Evolutionary conservation across 768 basidiomycete genomes (phyloP).

Genomic region (Mycena galopus): DNA sequence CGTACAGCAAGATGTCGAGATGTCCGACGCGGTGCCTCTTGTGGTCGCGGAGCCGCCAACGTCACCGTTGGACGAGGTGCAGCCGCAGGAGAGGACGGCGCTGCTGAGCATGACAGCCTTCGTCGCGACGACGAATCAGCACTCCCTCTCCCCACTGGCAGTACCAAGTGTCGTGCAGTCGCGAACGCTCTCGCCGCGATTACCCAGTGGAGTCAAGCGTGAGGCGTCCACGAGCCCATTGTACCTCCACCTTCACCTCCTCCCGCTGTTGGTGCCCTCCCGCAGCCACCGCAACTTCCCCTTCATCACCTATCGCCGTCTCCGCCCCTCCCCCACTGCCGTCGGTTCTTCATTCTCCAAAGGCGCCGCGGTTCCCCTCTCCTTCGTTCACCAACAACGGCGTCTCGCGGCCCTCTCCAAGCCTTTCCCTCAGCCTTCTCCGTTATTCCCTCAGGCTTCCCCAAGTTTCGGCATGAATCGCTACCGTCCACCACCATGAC

Average conservation of each 20-base stretch:
- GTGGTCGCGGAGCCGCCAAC: background rate
- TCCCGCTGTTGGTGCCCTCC: background rate
- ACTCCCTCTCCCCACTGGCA: constrained; percentile 24
- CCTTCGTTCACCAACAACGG: constrained; percentile 20
- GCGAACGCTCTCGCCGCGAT: constrained; percentile 25
- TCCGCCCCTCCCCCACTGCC: background rate
- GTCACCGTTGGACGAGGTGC: background rate
- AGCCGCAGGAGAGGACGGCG: background rate
- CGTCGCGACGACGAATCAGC: constrained; percentile 1
- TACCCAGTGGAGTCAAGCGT: constrained; percentile 16
- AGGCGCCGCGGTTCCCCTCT: constrained; percentile 15
- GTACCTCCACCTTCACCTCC: background rate
- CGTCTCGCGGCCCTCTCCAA: background rate
- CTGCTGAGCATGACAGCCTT: constrained; percentile 24
- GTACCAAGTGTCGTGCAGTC: constrained; percentile 8
- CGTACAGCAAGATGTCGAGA: constrained; percentile 14
- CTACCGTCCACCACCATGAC: too few relatives aligned
- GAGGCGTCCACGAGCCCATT: background rate
- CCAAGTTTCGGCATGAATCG: too few relatives aligned
- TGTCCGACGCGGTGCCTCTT: background rate
- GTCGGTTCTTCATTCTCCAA: constrained; percentile 9
- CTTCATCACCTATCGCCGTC: background rate
- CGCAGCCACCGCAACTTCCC: background rate
- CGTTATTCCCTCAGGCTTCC: too few relatives aligned
- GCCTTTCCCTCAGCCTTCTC: too few relatives aligned